Base-by-base conservation (phyloP, 1,284 basidiomycete species). In the Apiotrichum domesticum region DNA sequence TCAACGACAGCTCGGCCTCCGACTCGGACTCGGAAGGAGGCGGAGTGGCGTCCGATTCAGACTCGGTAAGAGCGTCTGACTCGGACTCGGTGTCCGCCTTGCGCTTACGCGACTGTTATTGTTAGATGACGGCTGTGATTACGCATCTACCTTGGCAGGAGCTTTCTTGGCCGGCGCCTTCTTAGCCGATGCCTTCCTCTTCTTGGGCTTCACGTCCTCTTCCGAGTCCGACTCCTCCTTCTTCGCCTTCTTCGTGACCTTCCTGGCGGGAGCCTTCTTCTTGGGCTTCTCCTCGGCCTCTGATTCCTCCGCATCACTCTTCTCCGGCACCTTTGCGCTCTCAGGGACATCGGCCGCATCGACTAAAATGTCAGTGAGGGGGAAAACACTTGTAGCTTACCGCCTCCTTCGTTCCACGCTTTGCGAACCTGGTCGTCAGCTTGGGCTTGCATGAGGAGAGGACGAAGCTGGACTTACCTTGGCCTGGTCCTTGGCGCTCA, bases 301-400 rank as follows among this genome's bases (percentile, higher is more conserved):
- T 35, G 61, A 57, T 6, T 56, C 51, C 34, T 48, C 43, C 52
- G 57, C 46, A 29, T 39, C 57, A 56, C 45, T 39, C 37, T 50
- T 41, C 10, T 39, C 10, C 6, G 45, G 7, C 10, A 50, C 48
- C 49, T 52, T 48, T 32, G 11, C 39, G 14, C n/a, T 6, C 37
- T 83, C 84, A 2, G 89, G 88, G 35, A 90, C 83, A 66, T 91
- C 89, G 63, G 85, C 88, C 14, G 85, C 83, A 10, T 84, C 87
- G 51, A 91, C 87, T 42, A 21, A 21, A 21, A 21, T 21, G 21
- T 21, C 21, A 21, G 21, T 21, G 21, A 21, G 21, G 21, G 21
- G 21, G 21, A 21, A 21, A 21, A 21, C 21, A 21, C 21, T 21
- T 21, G 21, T 21, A 21, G 21, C 21, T 21, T 21, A 21, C 21